These are phyloP conservation scores for Aspergillus steynii DNA, from an alignment of 495 filamentous ascomycete genomes.

Conservation along the genomic window DNA sequence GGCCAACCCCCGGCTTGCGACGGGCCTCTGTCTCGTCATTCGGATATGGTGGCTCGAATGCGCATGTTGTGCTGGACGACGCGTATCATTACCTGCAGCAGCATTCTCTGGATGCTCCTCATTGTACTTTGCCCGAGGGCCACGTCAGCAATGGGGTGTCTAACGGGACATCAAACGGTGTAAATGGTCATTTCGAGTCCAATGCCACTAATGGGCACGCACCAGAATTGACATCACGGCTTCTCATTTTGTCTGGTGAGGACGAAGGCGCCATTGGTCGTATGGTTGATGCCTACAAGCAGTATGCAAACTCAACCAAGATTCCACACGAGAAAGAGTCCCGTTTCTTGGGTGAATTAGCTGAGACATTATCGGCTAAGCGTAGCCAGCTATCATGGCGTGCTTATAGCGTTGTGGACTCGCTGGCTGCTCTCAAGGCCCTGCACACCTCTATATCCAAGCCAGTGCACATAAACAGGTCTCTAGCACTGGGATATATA, in stretches of 20 bases:
- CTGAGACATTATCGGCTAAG: not conserved
- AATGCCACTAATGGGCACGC: too few relatives aligned
- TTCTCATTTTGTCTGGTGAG: too few relatives aligned
- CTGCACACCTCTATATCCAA: not conserved
- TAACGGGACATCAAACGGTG: too few relatives aligned
- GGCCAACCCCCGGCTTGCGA: conserved; percentile 22
- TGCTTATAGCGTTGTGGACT: not conserved
- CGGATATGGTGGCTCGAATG: conserved; percentile 64
- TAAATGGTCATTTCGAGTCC: too few relatives aligned
- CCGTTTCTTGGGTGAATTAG: not conserved
- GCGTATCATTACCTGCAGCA: conserved; percentile 5
- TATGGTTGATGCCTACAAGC: too few relatives aligned
- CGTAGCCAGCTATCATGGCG: not conserved
- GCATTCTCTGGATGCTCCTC: not conserved
- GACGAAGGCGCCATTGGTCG: too few relatives aligned
- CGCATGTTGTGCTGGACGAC: conserved; percentile 54
- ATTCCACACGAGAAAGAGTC: not conserved
- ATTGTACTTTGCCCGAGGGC: not conserved
- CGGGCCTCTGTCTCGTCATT: conserved; percentile 61
- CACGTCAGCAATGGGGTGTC: conserved; percentile 16
- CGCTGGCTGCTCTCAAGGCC: not conserved
- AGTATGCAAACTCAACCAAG: not conserved
- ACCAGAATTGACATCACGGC: too few relatives aligned
- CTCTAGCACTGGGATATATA: conserved; percentile 28
- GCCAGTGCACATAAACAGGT: conserved; percentile 15